Evolutionary conservation across 1,139 yeast genomes (phyloP).

Genomic region (Nematodospora anomalae): DNA sequence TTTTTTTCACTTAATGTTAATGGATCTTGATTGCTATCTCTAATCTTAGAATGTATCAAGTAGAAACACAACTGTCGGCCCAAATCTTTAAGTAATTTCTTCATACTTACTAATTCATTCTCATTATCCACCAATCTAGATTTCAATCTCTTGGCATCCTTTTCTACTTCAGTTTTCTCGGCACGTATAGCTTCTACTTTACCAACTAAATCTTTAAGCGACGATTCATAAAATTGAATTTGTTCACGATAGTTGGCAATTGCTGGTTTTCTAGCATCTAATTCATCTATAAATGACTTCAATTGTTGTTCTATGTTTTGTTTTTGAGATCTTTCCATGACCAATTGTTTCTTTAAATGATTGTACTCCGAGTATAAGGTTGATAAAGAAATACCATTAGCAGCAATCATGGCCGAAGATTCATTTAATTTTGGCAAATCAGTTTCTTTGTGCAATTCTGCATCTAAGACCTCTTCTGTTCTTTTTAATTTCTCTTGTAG

Average conservation of each 20-base stretch:
- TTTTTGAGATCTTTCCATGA: constrained; percentile 71
- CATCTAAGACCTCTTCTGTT: constrained; percentile 44
- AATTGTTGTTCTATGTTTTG: constrained; percentile 69
- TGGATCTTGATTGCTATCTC: constrained; percentile 54
- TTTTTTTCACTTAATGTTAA: constrained; percentile 57
- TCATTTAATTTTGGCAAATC: constrained; percentile 39
- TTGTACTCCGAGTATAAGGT: constrained; percentile 69
- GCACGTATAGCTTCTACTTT: constrained; percentile 38
- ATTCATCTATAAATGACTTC: constrained; percentile 68
- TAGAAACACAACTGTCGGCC: constrained; percentile 78
- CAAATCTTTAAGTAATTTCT: constrained; percentile 65
- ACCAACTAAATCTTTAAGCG: constrained; percentile 41
- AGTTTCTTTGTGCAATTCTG: constrained; percentile 42
- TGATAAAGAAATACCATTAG: constrained; percentile 63
- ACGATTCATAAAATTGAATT: constrained; percentile 44
- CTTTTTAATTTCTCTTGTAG: constrained; percentile 39
- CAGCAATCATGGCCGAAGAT: constrained; percentile 46
- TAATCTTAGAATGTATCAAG: constrained; percentile 63
- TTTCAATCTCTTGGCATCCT: constrained; percentile 34
- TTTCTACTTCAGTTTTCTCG: constrained; percentile 45
- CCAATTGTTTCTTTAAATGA: constrained; percentile 62
- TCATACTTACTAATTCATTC: constrained; percentile 44
- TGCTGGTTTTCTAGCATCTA: constrained; percentile 79
- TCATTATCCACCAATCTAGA: constrained; percentile 31
- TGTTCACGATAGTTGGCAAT: constrained; percentile 65